These are phyloP conservation scores for Phoma sp. DNA, from an alignment of 2,329 filamentous ascomycete species.

Conservation along the genomic window DNA sequence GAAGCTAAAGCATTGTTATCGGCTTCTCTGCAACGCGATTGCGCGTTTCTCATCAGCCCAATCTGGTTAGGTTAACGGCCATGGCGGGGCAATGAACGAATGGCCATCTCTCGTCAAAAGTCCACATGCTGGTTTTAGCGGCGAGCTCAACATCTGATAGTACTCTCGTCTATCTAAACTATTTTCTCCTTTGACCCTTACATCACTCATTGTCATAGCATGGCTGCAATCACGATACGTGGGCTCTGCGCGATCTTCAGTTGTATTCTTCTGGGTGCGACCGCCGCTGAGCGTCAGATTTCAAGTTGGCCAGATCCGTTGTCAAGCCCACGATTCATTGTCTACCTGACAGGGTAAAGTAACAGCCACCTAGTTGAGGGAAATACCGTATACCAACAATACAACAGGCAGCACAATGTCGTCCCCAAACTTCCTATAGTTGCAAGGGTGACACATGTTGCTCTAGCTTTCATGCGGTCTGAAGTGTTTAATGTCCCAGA, in stretches of 20 bases:
- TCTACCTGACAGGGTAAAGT: constrained; percentile 23
- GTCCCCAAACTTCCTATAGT: constrained; percentile 29
- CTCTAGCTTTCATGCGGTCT: constrained; percentile 41
- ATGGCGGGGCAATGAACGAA: too few species aligned
- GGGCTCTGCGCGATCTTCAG: not conserved
- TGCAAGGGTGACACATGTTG: constrained; percentile 34
- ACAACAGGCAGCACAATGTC: constrained; percentile 35
- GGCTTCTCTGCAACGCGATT: too few species aligned
- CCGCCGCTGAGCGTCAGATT: not conserved
- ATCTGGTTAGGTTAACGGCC: too few species aligned
- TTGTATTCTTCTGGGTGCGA: not conserved
- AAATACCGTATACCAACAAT: not conserved
- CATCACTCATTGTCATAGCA: not conserved
- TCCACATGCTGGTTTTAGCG: too few species aligned
- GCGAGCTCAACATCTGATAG: too few species aligned
- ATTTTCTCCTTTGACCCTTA: not conserved
- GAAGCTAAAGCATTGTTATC: too few species aligned
- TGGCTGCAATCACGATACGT: not conserved
- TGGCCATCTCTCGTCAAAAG: too few species aligned
- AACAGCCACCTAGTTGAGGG: not conserved
- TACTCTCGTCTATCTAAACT: too few species aligned
- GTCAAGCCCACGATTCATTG: constrained; percentile 2
- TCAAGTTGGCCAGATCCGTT: not conserved
- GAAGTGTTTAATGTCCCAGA: constrained; percentile 34
- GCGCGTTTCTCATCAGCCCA: too few species aligned